Base-by-base conservation (phyloP, 1,284 basidiomycete species). In the Mycena citricolor region DNA sequence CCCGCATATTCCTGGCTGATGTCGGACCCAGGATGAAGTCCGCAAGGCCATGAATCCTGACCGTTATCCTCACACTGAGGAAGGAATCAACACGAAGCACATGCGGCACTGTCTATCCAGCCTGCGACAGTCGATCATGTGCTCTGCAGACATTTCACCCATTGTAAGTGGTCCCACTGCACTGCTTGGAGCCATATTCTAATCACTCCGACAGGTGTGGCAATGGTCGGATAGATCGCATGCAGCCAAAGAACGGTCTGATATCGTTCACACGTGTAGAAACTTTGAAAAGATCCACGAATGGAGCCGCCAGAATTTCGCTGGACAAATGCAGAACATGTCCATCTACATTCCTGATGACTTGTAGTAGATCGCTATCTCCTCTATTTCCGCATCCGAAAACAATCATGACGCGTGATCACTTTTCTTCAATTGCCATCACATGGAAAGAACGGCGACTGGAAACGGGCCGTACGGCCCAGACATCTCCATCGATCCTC, bases 181-280 rank as follows among this genome's bases (percentile, higher is more conserved):
- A 10, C 8, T 16, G 29, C 10, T 5, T 25, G 19, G 14, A 34
- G 46, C 28, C 39, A 35, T 35, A 35, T 47, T 33, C 42, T 54
- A 17, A 31, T 48, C 16, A 45, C 39, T 12, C 24, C 25, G 26
- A 29, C 34, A 52, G 41, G 55, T 57, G 21, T 58, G 57, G 57
- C 57, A 57, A 36, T 58, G 57, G 57, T 54, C 52, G 3, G 44
- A 53, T 10, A 48, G 41, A 34, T 57, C 51, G 8, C 41, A 56
- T 23, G 54, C 52, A 14, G 54, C 54, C 4, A 57, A 54, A 32
- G 55, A 55, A 39, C 39, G 54, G 25, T 44, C 47, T 8, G 55
- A 58, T 49, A 50, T 58, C 14, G 34, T 57, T 21, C 57, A 58
- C 38, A 54, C 57, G 8, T 58, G 57, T 39, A 40, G 54, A 39